phyloP scores from a whole-genome alignment of 176 grass and related monocot genomes.

The Poa pratensis region DNA sequence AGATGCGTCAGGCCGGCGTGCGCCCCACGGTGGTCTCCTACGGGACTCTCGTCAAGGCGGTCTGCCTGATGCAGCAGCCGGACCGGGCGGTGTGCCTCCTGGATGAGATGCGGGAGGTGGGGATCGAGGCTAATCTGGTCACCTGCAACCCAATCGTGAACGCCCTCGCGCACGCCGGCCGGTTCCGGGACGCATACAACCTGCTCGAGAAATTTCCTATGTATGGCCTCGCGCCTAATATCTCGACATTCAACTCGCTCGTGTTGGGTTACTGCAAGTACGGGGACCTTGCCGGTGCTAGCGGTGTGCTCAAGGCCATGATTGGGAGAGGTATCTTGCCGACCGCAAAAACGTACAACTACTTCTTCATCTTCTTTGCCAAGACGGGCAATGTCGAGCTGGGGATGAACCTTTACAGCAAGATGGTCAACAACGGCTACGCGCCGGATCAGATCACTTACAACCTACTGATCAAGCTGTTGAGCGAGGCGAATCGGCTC shows the following conservation, averaged over 20 bases:
- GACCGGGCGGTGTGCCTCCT: constrained; percentile 60
- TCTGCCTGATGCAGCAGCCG: constrained; percentile 67
- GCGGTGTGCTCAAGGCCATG: constrained; percentile 71
- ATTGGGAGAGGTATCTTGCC: constrained; percentile 64
- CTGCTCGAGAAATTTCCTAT: constrained; percentile 90
- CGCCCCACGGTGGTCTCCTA: constrained; percentile 75
- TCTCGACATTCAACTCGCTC: constrained; percentile 83
- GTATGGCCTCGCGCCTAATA: constrained; percentile 66
- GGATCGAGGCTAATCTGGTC: constrained; percentile 56
- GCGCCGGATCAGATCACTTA: constrained; percentile 58
- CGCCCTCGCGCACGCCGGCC: constrained; percentile 57
- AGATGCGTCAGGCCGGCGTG: constrained; percentile 64
- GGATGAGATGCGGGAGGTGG: constrained; percentile 63
- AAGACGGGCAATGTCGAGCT: constrained; percentile 59
- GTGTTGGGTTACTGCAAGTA: constrained; percentile 77
- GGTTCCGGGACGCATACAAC: constrained; percentile 65
- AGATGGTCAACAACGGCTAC: constrained; percentile 79
- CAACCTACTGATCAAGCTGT: constrained; percentile 76
- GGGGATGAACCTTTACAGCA: constrained; percentile 83
- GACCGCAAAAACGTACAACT: constrained; percentile 72
- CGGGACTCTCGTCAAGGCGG: constrained; percentile 70
- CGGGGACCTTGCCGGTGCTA: constrained; percentile 64
- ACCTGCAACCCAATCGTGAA: constrained; percentile 85
- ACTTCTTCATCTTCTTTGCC: constrained; percentile 75
- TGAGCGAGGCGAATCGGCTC: constrained; percentile 64